phyloP scores from a whole-genome alignment of 306 rosid genomes.

The Carpinus viminea region DNA sequence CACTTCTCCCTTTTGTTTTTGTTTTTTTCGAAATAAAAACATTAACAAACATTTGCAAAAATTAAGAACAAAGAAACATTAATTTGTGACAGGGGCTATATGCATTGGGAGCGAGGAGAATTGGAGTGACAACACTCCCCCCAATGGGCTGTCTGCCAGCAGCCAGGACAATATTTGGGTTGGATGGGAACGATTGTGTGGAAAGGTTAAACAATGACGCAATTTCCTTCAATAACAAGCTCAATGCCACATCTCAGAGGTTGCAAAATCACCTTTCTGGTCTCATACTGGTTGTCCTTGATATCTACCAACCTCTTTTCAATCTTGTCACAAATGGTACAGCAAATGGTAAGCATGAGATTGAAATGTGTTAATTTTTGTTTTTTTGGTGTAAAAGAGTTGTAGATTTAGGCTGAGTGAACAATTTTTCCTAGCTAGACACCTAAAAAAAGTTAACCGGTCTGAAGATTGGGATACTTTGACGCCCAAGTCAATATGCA shows the following conservation, averaged over 20 bases:
- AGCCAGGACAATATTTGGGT: constrained; percentile 64
- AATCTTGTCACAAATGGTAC: constrained; percentile 54
- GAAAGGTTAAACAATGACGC: constrained; percentile 52
- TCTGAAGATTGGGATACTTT: too few relatives aligned
- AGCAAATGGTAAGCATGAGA: constrained; percentile 24
- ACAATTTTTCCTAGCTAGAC: too few relatives aligned
- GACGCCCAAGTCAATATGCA: too few relatives aligned
- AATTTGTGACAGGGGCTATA: constrained; percentile 46
- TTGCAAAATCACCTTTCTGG: constrained; percentile 49
- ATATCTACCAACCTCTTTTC: constrained; percentile 56
- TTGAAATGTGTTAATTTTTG: too few relatives aligned
- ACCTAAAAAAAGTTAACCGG: too few relatives aligned
- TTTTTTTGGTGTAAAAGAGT: too few relatives aligned
- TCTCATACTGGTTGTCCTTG: constrained; percentile 60
- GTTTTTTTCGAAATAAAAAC: too few relatives aligned
- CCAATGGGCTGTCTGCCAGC: constrained; percentile 75
- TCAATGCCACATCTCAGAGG: constrained; percentile 51
- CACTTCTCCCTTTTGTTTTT: too few relatives aligned
- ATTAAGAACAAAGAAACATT: too few relatives aligned
- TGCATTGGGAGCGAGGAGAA: constrained; percentile 66
- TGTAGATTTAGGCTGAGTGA: too few relatives aligned
- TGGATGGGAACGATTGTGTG: constrained; percentile 52
- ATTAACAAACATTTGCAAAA: too few relatives aligned
- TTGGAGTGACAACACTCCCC: constrained; percentile 66
- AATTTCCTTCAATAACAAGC: constrained; percentile 47